phyloP scores from a whole-genome alignment of 768 basidiomycete species.

The Rhodotorula diobovata region DNA sequence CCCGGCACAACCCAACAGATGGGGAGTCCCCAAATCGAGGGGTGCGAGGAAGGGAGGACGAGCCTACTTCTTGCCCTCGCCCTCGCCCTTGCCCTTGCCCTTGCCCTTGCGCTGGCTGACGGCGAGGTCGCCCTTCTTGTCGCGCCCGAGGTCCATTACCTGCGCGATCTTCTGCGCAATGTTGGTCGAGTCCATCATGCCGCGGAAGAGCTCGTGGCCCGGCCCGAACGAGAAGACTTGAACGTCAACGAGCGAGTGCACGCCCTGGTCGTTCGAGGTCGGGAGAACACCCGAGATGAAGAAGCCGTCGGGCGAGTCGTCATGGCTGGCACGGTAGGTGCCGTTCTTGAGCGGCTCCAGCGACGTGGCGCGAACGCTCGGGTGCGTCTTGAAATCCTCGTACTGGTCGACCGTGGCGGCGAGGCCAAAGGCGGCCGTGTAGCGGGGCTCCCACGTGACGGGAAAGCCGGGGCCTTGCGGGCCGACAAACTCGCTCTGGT shows the following conservation, averaged over 20 bases:
- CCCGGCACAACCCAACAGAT: too few species aligned
- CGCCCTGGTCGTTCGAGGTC: slow-evolving; percentile 44
- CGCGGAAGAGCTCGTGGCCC: slow-evolving; percentile 46
- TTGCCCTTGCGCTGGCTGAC: background rate
- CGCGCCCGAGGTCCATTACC: slow-evolving; percentile 45
- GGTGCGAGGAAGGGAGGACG: too few species aligned
- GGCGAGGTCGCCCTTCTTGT: slow-evolving; percentile 13
- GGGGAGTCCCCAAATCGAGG: too few species aligned
- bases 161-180: slow-evolving; percentile 46
- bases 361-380: slow-evolving; percentile 32
- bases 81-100: background rate
- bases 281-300: slow-evolving; percentile 46
- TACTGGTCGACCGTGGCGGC: slow-evolving; percentile 44
- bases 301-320: slow-evolving; percentile 47
- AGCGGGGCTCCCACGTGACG: slow-evolving; percentile 50
- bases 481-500: slow-evolving; percentile 43
- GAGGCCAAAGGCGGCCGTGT: slow-evolving; percentile 45
- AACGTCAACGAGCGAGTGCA: slow-evolving; percentile 48
- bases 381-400: slow-evolving; percentile 39
- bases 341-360: slow-evolving; percentile 12
- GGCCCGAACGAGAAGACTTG: slow-evolving; percentile 47
- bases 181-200: slow-evolving; percentile 38
- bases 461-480: slow-evolving; percentile 46
- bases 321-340: slow-evolving; percentile 44
- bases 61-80: background rate